Percentiles rank a stretch among this genome's conserved stretches.
phyloP scores from a whole-genome alignment of 176 grass and related monocot species.

The Aechmea fasciata region DNA sequence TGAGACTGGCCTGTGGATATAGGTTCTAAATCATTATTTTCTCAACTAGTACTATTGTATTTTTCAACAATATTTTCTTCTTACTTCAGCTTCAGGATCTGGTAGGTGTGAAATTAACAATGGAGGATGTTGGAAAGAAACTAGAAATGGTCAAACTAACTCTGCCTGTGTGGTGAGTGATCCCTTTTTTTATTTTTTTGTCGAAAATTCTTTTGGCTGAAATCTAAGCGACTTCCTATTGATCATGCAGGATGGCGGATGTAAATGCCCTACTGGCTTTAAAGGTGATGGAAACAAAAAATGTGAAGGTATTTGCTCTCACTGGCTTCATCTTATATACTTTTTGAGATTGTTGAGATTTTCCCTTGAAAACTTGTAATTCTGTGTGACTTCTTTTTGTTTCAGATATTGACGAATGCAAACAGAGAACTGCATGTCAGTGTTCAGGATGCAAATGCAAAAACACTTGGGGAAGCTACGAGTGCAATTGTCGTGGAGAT shows the following conservation, averaged over 20 bases:
- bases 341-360: neutral
- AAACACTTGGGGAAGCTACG: constrained; percentile 93
- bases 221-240: neutral
- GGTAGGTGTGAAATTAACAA: constrained; percentile 83
- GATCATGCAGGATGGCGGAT: constrained; percentile 60
- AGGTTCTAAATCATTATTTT: neutral
- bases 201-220: neutral
- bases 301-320: constrained; percentile 55
- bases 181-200: neutral
- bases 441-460: constrained; percentile 88
- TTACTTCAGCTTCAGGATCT: constrained; percentile 63
- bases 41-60: neutral
- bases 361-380: neutral
- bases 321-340: neutral
- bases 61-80: neutral
- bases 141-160: constrained; percentile 41
- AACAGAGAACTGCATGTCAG: constrained; percentile 66
- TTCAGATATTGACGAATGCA: constrained; percentile 94
- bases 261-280: constrained; percentile 78
- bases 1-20: neutral
- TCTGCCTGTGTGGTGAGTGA: constrained; percentile 81
- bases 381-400: constrained; percentile 15
- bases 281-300: constrained; percentile 67
- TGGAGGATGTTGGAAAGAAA: constrained; percentile 91
- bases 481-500: constrained; percentile 62